A percentile compares a stretch with the other conserved stretches of the same genome.
Conservation (phyloP, 495 filamentous ascomycete species). For the Hypoxylon subgilvum region DNA sequence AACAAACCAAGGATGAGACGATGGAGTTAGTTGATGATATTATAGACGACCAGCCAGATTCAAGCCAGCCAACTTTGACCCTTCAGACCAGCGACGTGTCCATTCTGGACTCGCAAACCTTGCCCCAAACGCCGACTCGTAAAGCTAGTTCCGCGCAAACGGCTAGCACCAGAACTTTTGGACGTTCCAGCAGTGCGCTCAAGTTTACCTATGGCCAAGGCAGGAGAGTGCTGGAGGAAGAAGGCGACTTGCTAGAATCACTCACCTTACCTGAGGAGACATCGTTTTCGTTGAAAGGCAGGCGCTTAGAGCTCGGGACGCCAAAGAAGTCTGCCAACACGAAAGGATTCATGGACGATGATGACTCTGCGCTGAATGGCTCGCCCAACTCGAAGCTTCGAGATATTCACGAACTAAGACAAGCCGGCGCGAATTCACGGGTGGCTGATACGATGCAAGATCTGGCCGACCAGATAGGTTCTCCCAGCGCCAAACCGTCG, state of each 20-base stretch:
- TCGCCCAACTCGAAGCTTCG: slow-evolving; percentile 65
- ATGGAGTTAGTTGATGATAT: slow-evolving; percentile 13
- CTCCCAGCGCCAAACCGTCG: slow-evolving; percentile 53
- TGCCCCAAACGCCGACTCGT: slow-evolving; percentile 32
- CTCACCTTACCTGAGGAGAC: slow-evolving; percentile 30
- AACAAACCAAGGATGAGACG: slow-evolving; percentile 44
- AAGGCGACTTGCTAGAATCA: slow-evolving; percentile 41
- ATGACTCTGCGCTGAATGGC: slow-evolving; percentile 62
- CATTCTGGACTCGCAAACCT: slow-evolving; percentile 24
- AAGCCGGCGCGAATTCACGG: slow-evolving; percentile 81
- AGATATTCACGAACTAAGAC: slow-evolving; percentile 82
- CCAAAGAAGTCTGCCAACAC: slow-evolving; percentile 41
- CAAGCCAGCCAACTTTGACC: slow-evolving; percentile 21
- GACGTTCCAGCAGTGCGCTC: slow-evolving; percentile 41
- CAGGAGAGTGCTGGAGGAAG: slow-evolving; percentile 53
- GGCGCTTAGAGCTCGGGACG: slow-evolving; percentile 48
- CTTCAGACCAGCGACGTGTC: slow-evolving; percentile 26
- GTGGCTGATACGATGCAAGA: slow-evolving; percentile 82
- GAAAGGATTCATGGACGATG: slow-evolving; percentile 49
- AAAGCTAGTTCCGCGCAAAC: slow-evolving; percentile 18
- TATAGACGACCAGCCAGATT: slow-evolving; percentile 7
- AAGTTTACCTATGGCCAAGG: slow-evolving; percentile 59
- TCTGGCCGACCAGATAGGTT: slow-evolving; percentile 81
- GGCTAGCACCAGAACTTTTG: slow-evolving; percentile 33
- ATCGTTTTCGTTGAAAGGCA: slow-evolving; percentile 39